phyloP scores from a whole-genome alignment of 2,329 filamentous ascomycete species.

The Trichoderma koningiopsis region DNA sequence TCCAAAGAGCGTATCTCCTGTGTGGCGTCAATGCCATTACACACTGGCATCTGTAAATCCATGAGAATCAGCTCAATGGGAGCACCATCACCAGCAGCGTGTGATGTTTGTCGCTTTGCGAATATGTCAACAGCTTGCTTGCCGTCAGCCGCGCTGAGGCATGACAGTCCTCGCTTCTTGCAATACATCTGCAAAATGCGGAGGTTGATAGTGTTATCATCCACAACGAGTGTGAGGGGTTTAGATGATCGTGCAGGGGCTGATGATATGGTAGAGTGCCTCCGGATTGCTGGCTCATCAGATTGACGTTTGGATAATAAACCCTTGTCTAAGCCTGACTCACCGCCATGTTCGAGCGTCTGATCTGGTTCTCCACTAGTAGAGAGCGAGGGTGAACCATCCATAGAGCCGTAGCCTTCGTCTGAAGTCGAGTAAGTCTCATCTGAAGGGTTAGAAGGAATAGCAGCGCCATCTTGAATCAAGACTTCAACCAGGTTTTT shows the following conservation, averaged over 20 bases:
- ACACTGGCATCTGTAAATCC: conserved; percentile 3
- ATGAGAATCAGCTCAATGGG: not conserved
- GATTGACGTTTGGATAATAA: not conserved
- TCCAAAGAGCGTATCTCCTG: not conserved
- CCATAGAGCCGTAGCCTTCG: not conserved
- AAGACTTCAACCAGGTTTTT: not conserved
- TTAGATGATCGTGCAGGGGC: not conserved
- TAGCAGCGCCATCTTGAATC: not conserved
- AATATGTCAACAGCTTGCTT: not conserved
- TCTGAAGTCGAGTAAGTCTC: not conserved
- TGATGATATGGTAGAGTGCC: not conserved
- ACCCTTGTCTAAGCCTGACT: not conserved
- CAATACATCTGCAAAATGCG: conserved; percentile 13
- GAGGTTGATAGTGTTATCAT: conserved; percentile 9
- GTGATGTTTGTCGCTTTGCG: not conserved
- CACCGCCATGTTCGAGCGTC: not conserved
- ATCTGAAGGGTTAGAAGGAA: not conserved
- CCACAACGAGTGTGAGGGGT: not conserved
- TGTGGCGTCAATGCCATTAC: not conserved
- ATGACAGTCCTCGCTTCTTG: conserved; percentile 1
- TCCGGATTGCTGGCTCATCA: not conserved
- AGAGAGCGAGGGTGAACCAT: not conserved
- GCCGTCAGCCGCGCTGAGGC: not conserved
- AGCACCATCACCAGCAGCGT: not conserved
- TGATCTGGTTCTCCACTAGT: not conserved